Percentiles rank a stretch among this genome's conserved stretches.
phyloP scores from a whole-genome alignment of 106 monocot genomes.

The Apostasia ramifera region DNA sequence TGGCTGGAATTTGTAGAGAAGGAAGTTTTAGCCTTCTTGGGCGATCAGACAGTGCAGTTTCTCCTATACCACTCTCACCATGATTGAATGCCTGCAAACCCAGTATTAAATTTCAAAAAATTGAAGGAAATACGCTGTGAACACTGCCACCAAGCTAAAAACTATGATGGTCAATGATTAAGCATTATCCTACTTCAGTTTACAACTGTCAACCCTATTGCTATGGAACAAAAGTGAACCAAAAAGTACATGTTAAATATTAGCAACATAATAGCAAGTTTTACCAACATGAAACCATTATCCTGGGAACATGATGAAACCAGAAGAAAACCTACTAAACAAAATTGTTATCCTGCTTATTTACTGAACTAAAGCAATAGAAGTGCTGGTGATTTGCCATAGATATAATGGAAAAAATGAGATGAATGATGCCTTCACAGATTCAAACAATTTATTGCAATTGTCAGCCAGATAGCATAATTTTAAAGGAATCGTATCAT shows the following conservation, averaged over 20 bases:
- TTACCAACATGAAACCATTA: neutral
- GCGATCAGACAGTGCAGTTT: slow-evolving; percentile 16
- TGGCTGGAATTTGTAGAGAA: slow-evolving; percentile 64
- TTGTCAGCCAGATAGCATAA: no score
- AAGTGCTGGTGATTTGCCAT: no score
- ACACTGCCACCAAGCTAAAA: no score
- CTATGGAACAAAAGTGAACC: no score
- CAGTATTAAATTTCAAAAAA: neutral
- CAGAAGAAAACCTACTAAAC: no score
- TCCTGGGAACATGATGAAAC: neutral
- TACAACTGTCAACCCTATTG: no score
- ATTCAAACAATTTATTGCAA: no score
- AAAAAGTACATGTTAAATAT: neutral
- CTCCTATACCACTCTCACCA: slow-evolving; percentile 18
- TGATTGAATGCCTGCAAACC: slow-evolving; percentile 23
- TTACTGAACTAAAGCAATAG: no score
- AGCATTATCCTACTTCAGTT: neutral
- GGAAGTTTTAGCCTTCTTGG: slow-evolving; percentile 51
- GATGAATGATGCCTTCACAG: no score
- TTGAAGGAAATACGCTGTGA: neutral
- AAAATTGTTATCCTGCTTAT: no score
- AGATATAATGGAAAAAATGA: no score
- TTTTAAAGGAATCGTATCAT: no score
- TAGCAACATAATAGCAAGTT: neutral
- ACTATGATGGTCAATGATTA: neutral